Evolutionary conservation across 2,329 filamentous ascomycete species (phyloP).

Genomic region (Mollisia scopiformis): DNA sequence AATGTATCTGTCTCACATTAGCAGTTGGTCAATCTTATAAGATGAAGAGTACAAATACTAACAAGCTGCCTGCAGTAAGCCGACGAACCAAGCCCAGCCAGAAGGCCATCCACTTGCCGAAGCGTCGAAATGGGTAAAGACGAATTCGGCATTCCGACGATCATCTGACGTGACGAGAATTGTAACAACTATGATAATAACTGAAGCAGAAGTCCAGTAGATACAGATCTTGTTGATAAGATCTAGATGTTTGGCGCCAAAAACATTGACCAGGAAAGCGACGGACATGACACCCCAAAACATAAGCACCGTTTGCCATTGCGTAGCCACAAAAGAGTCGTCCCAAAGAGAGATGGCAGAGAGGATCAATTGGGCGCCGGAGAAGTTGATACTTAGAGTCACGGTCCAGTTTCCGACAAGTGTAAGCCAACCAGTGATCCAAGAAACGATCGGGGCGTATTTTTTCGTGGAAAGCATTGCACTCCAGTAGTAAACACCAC

Average conservation of each 20-base stretch:
- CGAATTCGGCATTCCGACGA: slow-evolving; percentile 61
- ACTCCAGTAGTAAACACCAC: slow-evolving; percentile 73
- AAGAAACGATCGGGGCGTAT: slow-evolving; percentile 69
- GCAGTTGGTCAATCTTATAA: neutral
- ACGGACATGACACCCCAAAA: slow-evolving; percentile 74
- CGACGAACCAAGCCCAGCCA: slow-evolving; percentile 75
- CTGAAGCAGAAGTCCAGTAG: slow-evolving; percentile 69
- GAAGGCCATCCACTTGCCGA: slow-evolving; percentile 66
- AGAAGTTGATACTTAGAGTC: slow-evolving; percentile 68
- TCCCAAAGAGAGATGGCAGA: slow-evolving; percentile 70
- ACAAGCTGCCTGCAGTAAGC: slow-evolving; percentile 62
- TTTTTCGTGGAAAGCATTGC: slow-evolving; percentile 68
- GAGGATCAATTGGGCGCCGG: slow-evolving; percentile 69
- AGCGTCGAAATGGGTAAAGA: slow-evolving; percentile 71
- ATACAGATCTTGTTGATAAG: slow-evolving; percentile 75
- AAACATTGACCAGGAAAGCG: slow-evolving; percentile 67
- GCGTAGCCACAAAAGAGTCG: slow-evolving; percentile 68
- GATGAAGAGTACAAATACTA: slow-evolving; percentile 1
- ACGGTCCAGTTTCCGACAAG: slow-evolving; percentile 71
- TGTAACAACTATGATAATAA: slow-evolving; percentile 69
- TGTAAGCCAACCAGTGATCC: slow-evolving; percentile 73
- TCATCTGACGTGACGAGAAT: slow-evolving; percentile 58
- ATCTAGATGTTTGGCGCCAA: slow-evolving; percentile 62
- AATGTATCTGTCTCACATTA: slow-evolving; percentile 51
- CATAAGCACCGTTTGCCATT: slow-evolving; percentile 71